Percentiles rank a stretch among this genome's conserved stretches.
phyloP scores from a whole-genome alignment of 2,329 filamentous ascomycete species.

The Thelonectria blattea region DNA sequence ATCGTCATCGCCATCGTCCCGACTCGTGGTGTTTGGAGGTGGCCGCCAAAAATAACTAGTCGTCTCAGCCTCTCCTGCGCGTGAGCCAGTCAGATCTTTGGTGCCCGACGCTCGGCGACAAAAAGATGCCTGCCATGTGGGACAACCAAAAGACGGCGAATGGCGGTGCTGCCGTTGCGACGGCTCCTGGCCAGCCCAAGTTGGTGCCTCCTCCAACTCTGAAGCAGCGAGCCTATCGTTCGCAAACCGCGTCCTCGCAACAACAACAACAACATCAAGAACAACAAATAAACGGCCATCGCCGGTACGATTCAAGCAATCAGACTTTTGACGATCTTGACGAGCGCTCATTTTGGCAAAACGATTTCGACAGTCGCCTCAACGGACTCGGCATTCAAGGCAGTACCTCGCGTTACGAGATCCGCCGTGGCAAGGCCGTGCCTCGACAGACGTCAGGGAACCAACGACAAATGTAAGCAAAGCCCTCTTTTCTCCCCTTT shows the following conservation, averaged over 20 bases:
- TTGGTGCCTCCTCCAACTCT: slow-evolving; percentile 35
- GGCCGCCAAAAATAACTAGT: slow-evolving; percentile 34
- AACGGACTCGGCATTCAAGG: slow-evolving; percentile 40
- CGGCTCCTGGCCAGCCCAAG: slow-evolving; percentile 26
- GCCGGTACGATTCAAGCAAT: slow-evolving; percentile 15
- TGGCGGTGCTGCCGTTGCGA: not conserved
- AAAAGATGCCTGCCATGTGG: slow-evolving; percentile 37
- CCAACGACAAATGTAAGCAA: slow-evolving; percentile 40
- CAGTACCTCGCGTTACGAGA: slow-evolving; percentile 40
- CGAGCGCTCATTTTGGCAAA: slow-evolving; percentile 28
- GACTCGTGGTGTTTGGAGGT: slow-evolving; percentile 14
- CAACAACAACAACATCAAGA: no score
- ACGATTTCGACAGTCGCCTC: slow-evolving; percentile 38
- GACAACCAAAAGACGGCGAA: slow-evolving; percentile 33
- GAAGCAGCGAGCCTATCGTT: slow-evolving; percentile 37
- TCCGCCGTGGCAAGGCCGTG: slow-evolving; percentile 43
- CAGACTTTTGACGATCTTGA: slow-evolving; percentile 14
- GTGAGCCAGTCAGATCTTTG: slow-evolving; percentile 2
- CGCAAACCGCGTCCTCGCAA: slow-evolving; percentile 26
- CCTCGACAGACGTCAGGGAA: slow-evolving; percentile 31
- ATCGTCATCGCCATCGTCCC: slow-evolving; percentile 11
- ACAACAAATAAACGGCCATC: slow-evolving; percentile 23
- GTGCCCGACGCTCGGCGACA: no score
- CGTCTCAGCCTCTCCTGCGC: slow-evolving; percentile 19
- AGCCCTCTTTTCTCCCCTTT: slow-evolving; percentile 15